phyloP scores from a whole-genome alignment of 345 rosid species.

The Tarenaya hassleriana region DNA sequence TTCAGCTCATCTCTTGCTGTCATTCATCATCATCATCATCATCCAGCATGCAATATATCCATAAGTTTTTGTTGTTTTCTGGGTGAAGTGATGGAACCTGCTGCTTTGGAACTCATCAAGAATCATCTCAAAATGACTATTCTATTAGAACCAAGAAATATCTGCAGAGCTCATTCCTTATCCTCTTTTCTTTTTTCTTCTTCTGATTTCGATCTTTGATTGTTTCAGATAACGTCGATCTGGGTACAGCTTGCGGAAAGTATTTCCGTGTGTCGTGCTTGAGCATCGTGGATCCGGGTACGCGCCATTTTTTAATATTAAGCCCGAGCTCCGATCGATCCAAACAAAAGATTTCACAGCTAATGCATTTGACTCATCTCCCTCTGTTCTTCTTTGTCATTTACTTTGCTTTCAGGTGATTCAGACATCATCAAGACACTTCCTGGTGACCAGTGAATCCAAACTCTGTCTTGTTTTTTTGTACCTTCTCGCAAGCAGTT shows the following conservation, averaged over 20 bases:
- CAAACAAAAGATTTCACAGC: neutral
- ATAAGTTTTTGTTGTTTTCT: neutral
- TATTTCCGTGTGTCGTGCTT: constrained; percentile 68
- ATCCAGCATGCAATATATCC: neutral
- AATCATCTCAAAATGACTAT: neutral
- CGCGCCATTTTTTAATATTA: neutral
- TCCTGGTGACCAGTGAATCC: constrained; percentile 48
- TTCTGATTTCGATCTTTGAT: neutral
- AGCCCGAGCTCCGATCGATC: no score
- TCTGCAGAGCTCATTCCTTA: neutral
- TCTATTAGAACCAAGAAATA: neutral
- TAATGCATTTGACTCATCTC: neutral
- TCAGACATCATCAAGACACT: constrained; percentile 69
- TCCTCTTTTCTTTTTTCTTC: constrained; percentile 10
- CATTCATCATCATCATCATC: no score
- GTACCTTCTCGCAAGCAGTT: no score
- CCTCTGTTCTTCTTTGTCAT: neutral
- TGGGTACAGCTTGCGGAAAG: constrained; percentile 78
- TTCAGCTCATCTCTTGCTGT: no score
- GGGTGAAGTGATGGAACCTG: neutral
- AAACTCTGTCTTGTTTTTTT: no score
- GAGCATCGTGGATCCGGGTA: constrained; percentile 62
- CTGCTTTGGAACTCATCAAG: neutral
- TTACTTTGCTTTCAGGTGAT: constrained; percentile 43
- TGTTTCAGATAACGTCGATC: constrained; percentile 53